Evolutionary conservation across 345 rosid species (phyloP).

Genomic region (Corymbia maculata): DNA sequence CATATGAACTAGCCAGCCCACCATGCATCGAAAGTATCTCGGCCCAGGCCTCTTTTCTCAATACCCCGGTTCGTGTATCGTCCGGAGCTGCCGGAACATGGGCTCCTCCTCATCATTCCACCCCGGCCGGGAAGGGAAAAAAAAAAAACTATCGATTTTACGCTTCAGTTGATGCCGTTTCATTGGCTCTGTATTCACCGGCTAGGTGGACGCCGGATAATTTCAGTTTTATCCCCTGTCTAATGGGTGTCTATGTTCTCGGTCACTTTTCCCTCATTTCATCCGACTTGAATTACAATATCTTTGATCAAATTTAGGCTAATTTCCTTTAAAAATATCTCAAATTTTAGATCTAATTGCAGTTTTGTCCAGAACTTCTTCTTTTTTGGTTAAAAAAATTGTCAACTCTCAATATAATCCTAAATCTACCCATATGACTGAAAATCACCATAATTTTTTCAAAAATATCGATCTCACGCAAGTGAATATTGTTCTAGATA

Average conservation of each 20-base stretch:
- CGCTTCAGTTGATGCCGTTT: background rate
- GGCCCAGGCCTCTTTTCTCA: background rate
- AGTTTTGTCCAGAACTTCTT: accelerated
- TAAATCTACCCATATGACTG: accelerated
- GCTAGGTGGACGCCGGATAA: background rate
- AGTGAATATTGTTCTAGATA: accelerated
- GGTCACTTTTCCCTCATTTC: background rate
- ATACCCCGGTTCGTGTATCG: accelerated
- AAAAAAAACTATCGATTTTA: background rate
- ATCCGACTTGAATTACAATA: background rate
- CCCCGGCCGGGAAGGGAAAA: background rate
- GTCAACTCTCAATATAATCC: background rate
- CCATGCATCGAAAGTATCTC: background rate
- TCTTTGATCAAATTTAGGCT: accelerated
- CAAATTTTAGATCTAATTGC: background rate
- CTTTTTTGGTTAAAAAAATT: background rate
- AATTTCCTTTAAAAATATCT: accelerated
- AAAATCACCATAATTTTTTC: accelerated
- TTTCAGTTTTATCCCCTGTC: background rate
- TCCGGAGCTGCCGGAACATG: accelerated
- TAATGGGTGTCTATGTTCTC: background rate
- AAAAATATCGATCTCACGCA: accelerated
- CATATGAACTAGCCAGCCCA: background rate
- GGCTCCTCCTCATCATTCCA: background rate
- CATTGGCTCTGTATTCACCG: background rate